Base-by-base conservation (phyloP, 306 rosid genomes). In the Vigna trinervia region DNA sequence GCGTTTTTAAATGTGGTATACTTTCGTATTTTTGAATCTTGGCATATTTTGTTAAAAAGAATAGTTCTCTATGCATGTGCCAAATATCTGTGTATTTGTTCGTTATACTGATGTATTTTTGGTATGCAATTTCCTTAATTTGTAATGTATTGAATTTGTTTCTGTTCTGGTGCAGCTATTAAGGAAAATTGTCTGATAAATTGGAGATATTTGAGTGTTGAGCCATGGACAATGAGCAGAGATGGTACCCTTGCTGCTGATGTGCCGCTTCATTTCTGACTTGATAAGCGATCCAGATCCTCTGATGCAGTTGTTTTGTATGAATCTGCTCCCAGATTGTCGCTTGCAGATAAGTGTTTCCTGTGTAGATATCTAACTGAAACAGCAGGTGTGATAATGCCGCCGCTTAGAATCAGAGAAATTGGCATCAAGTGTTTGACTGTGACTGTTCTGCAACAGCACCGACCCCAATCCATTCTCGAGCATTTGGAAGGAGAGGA, bases 321-420 rank as follows among this genome's bases (percentile, higher is more conserved):
- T 70, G 82, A 68, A 71, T 74, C 81, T 81, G 80, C 82, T 79
- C 80, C 48, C 61, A 78, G 81, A 83, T 83, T 74, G 85, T 80
- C 90, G 79, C 78, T 76, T 72, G 87, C 88, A 84, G 90, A 81
- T 81, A 71, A 83, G 90, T 84, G 88, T 84, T 87, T 79, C 85
- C 91, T 87, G 85, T 93, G 96, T 93, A 93, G 96, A 91, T 93
- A 93, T 91, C 96, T 93, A 90, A 93, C 96, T 78, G 85, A 89
- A 86, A 82, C 87, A 84, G 62, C 84, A 70, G 77, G 84, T 72
- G 82, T 89, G 85, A 83, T 77, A 81, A 74, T 85, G 84, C 89
- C 85, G 86, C 88, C 84, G 86, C 88, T 82, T 82, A 87, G 91
- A 78, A 84, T 83, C 81, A 13, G 74, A 78, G 85, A 77, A 86